These are phyloP conservation scores for Hondaea fermentalgiana DNA, from an alignment of 108 stramenopile genomes.

Conservation along the genomic window DNA sequence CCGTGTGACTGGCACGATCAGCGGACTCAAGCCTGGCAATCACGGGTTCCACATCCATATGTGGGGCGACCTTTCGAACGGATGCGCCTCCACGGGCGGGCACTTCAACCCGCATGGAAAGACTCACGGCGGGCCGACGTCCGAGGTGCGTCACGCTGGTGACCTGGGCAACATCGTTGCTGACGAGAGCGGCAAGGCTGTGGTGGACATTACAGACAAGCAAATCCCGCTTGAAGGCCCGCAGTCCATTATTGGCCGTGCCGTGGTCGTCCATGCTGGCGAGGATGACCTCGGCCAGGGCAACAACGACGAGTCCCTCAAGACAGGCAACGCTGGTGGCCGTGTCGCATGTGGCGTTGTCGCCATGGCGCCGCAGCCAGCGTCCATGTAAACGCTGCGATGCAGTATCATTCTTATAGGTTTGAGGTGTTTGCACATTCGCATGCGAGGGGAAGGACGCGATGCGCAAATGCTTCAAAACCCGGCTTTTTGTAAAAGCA, in stretches of 20 bases:
- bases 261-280: conserved; percentile 3
- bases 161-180: conserved; percentile 11
- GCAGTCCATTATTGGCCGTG: neutral
- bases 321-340: neutral
- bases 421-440: no score
- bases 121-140: neutral
- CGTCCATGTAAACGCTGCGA: neutral
- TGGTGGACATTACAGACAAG: neutral
- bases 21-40: neutral
- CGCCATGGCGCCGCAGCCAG: neutral
- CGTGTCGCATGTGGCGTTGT: neutral
- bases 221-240: neutral
- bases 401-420: neutral
- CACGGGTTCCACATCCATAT: conserved; percentile 4
- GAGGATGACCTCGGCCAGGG: neutral
- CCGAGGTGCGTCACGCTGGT: neutral
- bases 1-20: neutral
- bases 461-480: no score
- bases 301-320: neutral
- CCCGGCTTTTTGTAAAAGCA: no score
- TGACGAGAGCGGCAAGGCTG: neutral
- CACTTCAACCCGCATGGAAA: conserved; percentile 6
- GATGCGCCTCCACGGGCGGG: conserved; percentile 1
- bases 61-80: conserved; percentile 5
- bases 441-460: no score